A percentile compares a stretch with the other conserved stretches of the same genome.
Conservation (phyloP, 2,329 filamentous ascomycete genomes). For the Stenocarpella maydis region DNA sequence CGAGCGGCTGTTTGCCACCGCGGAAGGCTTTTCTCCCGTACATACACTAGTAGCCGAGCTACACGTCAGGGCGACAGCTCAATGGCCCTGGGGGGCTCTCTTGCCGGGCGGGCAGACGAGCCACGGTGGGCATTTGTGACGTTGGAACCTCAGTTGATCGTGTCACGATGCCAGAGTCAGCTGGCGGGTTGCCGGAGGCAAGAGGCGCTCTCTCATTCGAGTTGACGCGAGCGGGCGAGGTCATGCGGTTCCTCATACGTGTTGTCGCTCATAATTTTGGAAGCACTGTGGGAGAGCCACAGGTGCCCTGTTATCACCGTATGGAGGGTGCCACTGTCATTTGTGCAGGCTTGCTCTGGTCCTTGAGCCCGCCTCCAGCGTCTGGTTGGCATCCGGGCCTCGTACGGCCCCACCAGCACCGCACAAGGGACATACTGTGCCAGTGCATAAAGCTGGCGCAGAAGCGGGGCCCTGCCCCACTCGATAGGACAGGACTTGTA, state of each 20-base stretch:
- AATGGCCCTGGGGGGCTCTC: background rate
- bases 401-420: conserved; percentile 23
- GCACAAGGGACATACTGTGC: conserved; percentile 26
- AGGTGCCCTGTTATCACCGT: conserved; percentile 20
- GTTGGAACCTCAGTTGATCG: conserved; percentile 17
- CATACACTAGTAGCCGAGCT: background rate
- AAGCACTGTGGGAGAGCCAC: conserved; percentile 22
- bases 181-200: conserved; percentile 20
- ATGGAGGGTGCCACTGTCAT: conserved; percentile 31
- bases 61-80: background rate
- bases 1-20: conserved; percentile 32
- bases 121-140: conserved; percentile 18
- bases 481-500: conserved; percentile 37
- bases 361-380: conserved; percentile 20
- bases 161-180: conserved; percentile 14
- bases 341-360: conserved; percentile 24
- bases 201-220: conserved; percentile 26
- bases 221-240: conserved; percentile 32
- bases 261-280: conserved; percentile 37
- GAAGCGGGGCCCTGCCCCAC: conserved; percentile 29
- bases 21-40: conserved; percentile 15
- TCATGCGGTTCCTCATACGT: conserved; percentile 32
- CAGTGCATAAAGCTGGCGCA: conserved; percentile 37
- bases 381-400: conserved; percentile 32
- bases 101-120: conserved; percentile 12